Evolutionary conservation across 169 alveolate genomes (phyloP), one percentile per base, ranked within the genome.

Genomic region (Besnoitia besnoiti): DNA sequence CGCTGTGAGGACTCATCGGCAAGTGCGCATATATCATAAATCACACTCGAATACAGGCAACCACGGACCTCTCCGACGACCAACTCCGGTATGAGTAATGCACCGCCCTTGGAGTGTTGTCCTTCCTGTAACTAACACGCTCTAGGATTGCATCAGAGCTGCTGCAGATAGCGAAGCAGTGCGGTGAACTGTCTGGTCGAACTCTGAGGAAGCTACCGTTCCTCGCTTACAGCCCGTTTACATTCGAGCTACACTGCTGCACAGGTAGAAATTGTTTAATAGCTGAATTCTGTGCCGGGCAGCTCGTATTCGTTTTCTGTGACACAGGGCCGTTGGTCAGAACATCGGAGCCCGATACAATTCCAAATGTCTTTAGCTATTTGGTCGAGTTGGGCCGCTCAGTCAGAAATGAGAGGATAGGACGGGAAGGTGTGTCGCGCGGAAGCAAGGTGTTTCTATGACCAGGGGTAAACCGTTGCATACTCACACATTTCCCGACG

Each of bases 121-220:
- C 8, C 49, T 37, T 4, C 85, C 16, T 10, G n/a, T 75, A 8
- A 7, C 85, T n/a, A n/a, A n/a, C n/a, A n/a, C n/a, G n/a, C n/a
- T 27, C 21, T 51, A 95, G 96, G 42, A 75, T 39, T 37, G 92
- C 93, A 44, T 12, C 47, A n/a, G 76, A 51, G 89, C 50, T 96
- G 47, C 73, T 93, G 51, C 79, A 94, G 39, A 93, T 96, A 46
- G 79, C 96, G 19, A 87, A 85, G 67, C 75, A 50, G 77, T 85
- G 95, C 50, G 87, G 93, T 7, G 96, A 95, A 0, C 93, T 96
- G 51, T 95, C 97, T 30, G 98, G 98, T 8, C 90, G 98, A 35
- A 92, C 96, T 47, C 42, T 96, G 62, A 87, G 98, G 51, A 95
- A 96, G 73, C 95, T 96, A 12, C 98, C 98, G 30, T 96, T 96